Conservation (phyloP, 768 basidiomycete genomes). For the Suillus americanus region DNA sequence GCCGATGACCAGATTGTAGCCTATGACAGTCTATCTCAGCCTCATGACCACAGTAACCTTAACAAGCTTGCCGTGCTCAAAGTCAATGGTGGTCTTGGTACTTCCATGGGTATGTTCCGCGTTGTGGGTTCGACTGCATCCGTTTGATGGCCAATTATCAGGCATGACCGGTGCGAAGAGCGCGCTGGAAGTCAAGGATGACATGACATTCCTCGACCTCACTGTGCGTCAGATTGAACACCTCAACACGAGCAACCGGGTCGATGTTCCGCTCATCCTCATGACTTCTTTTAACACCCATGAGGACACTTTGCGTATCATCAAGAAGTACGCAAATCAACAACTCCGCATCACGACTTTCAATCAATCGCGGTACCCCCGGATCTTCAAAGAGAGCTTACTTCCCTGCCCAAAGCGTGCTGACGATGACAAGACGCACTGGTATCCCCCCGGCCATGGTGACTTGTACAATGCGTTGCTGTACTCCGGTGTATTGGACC, state of each 20-base stretch:
- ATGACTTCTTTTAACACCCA: slow-evolving; percentile 86
- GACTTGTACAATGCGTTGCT: slow-evolving; percentile 70
- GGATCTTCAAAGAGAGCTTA: slow-evolving; percentile 67
- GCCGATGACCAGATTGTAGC: slow-evolving; percentile 61
- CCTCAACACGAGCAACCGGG: slow-evolving; percentile 57
- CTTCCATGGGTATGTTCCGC: slow-evolving; percentile 50
- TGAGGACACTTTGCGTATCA: slow-evolving; percentile 74
- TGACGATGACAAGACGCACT: slow-evolving; percentile 62
- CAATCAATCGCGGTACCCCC: slow-evolving; percentile 75
- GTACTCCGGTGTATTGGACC: slow-evolving; percentile 74
- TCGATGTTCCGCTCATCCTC: slow-evolving; percentile 75
- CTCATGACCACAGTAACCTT: slow-evolving; percentile 48
- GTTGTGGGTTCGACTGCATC: not conserved
- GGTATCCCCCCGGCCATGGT: slow-evolving; percentile 80
- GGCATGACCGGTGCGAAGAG: slow-evolving; percentile 65
- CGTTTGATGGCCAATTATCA: slow-evolving; percentile 17
- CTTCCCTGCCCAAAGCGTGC: slow-evolving; percentile 60
- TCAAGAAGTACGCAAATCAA: slow-evolving; percentile 80
- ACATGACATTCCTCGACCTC: slow-evolving; percentile 69
- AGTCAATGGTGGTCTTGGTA: slow-evolving; percentile 75
- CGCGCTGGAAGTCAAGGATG: slow-evolving; percentile 74
- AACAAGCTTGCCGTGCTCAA: slow-evolving; percentile 76
- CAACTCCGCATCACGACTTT: slow-evolving; percentile 71
- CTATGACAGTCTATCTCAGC: slow-evolving; percentile 51
- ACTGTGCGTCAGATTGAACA: slow-evolving; percentile 68